Conservation (phyloP, 2,329 filamentous ascomycete species). For the Phyllosticta paracitricarpa region DNA sequence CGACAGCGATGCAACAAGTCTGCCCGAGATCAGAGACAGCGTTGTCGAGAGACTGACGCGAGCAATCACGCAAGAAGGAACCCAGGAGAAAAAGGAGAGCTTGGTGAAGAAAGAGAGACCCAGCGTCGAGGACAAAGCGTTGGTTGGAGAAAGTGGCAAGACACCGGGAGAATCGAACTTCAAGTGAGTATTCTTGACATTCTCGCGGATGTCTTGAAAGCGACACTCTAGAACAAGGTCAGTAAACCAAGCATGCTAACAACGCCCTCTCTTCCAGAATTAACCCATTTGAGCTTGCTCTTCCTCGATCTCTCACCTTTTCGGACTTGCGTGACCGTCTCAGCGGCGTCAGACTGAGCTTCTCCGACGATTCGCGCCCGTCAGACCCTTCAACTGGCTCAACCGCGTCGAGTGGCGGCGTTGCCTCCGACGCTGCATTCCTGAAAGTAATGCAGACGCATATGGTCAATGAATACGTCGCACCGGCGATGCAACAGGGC, state of each 20-base stretch:
- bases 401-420: not conserved
- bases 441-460: not conserved
- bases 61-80: not conserved
- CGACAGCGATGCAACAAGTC: constrained; percentile 3
- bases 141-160: not conserved
- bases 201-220: not conserved
- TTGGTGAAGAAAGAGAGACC: not conserved
- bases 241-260: not conserved
- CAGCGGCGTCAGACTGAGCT: not conserved
- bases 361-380: not conserved
- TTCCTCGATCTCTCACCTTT: not conserved
- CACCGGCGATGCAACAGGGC: not conserved
- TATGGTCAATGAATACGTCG: not conserved
- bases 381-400: not conserved
- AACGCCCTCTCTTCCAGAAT: not conserved
- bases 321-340: not conserved
- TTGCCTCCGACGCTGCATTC: not conserved
- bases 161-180: not conserved
- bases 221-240: not conserved
- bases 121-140: not conserved
- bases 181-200: not conserved
- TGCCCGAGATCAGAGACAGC: constrained; percentile 5
- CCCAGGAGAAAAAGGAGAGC: not conserved
- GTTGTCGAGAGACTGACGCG: constrained; percentile 3
- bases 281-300: not conserved